Conservation (phyloP, 2,329 filamentous ascomycete genomes). For the Colletotrichum lupini region DNA sequence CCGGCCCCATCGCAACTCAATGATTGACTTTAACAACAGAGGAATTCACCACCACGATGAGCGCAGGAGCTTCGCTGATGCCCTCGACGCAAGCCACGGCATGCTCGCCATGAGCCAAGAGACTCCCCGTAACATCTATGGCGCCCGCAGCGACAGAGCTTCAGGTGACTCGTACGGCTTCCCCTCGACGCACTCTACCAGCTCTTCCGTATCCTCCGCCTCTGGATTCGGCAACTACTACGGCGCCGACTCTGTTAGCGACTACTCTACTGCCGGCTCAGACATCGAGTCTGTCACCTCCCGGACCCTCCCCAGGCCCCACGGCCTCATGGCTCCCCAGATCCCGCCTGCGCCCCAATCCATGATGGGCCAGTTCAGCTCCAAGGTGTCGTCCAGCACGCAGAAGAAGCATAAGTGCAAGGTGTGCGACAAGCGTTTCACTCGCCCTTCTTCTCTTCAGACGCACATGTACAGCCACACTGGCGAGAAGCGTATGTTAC, state of each 20-base stretch:
- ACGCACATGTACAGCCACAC: constrained; percentile 99
- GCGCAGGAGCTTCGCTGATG: constrained; percentile 83
- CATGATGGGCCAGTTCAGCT: constrained; percentile 99
- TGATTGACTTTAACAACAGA: constrained; percentile 68
- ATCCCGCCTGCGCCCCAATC: constrained; percentile 88
- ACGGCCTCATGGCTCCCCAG: constrained; percentile 68
- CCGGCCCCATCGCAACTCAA: constrained; percentile 66
- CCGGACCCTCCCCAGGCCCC: constrained; percentile 84
- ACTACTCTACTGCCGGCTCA: constrained; percentile 90
- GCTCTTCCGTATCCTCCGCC: constrained; percentile 94
- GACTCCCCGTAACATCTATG: constrained; percentile 91
- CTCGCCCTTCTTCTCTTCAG: constrained; percentile 90
- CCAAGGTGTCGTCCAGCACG: constrained; percentile 93
- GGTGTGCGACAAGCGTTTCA: constrained; percentile 98
- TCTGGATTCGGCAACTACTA: constrained; percentile 87
- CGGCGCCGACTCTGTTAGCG: constrained; percentile 88
- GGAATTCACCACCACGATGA: constrained; percentile 55
- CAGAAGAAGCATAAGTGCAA: constrained; percentile 99
- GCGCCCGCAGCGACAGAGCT: constrained; percentile 72
- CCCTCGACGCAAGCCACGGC: constrained; percentile 90
- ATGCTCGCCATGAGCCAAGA: constrained; percentile 98
- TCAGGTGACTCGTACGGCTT: constrained; percentile 93
- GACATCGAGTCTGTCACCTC: constrained; percentile 86
- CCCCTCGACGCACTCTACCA: constrained; percentile 83
- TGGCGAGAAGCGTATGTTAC: constrained; percentile 91